phyloP scores from a whole-genome alignment of 2,329 filamentous ascomycete species.

The Calonectria fujianensis region DNA sequence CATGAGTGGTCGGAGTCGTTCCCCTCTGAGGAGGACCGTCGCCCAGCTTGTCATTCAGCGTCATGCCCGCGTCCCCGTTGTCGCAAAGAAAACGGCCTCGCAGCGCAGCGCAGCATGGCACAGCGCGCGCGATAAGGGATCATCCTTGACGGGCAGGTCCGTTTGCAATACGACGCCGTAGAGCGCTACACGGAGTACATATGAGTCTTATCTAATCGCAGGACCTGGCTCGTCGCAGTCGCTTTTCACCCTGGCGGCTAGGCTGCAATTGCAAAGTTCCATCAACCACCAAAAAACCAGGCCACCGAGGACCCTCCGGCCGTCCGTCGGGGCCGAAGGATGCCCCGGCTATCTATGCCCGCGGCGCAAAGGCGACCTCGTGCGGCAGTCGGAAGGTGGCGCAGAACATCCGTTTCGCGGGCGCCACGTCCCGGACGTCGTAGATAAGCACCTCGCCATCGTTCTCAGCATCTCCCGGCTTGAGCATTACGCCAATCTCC shows the following conservation, averaged over 20 bases:
- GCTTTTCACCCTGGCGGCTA: slow-evolving; percentile 3
- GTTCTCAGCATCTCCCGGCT: slow-evolving; percentile 66
- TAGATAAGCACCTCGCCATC: slow-evolving; percentile 74
- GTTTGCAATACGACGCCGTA: slow-evolving; percentile 27
- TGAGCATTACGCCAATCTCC: slow-evolving; percentile 64
- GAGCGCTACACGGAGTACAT: slow-evolving; percentile 5
- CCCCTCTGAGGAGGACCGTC: slow-evolving; percentile 2
- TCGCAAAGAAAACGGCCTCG: slow-evolving; percentile 14
- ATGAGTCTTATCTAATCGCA: slow-evolving; percentile 29
- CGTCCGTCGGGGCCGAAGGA: slow-evolving; percentile 44
- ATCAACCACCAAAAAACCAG: slow-evolving; percentile 26
- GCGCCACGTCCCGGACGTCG: slow-evolving; percentile 90
- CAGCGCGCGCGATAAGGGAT: slow-evolving; percentile 24
- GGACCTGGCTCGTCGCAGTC: slow-evolving; percentile 23
- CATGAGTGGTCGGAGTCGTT: slow-evolving; percentile 20
- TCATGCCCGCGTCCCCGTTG: slow-evolving; percentile 7
- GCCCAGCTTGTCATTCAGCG: neutral
- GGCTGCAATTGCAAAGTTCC: slow-evolving; percentile 35
- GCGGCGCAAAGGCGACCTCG: slow-evolving; percentile 84
- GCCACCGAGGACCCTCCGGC: slow-evolving; percentile 39
- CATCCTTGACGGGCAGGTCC: slow-evolving; percentile 25
- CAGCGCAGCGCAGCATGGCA: slow-evolving; percentile 3
- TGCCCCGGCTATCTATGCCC: slow-evolving; percentile 50
- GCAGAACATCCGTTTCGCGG: slow-evolving; percentile 97
- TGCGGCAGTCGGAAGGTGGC: slow-evolving; percentile 90